phyloP scores from a whole-genome alignment of 1,284 basidiomycete species.

The Hymenochaete sp. region DNA sequence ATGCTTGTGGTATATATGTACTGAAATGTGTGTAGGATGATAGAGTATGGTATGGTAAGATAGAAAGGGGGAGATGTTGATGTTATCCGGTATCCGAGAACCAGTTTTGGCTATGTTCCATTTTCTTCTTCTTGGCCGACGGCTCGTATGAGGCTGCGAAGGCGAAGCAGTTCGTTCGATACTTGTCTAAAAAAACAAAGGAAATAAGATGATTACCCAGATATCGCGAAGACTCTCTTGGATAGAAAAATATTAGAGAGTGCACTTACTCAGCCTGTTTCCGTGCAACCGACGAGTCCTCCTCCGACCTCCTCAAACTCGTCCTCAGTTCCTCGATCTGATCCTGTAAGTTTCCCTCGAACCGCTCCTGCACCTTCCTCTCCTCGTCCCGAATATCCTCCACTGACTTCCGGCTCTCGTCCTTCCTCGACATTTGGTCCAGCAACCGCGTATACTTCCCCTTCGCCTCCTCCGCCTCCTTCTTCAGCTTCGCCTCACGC shows the following conservation, averaged over 20 bases:
- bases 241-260: too few species aligned
- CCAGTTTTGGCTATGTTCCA: neutral
- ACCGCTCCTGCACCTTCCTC: conserved; percentile 36
- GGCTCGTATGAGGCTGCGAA: conserved; percentile 61
- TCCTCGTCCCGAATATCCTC: conserved; percentile 35
- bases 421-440: conserved; percentile 47
- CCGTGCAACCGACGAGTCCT: conserved; percentile 46
- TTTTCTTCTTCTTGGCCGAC: conserved; percentile 9
- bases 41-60: too few species aligned
- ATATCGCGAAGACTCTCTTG: neutral
- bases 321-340: conserved; percentile 35
- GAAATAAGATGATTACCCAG: neutral
- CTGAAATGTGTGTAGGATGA: too few species aligned
- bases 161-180: conserved; percentile 50
- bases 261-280: conserved; percentile 51
- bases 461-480: conserved; percentile 54
- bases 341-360: conserved; percentile 27
- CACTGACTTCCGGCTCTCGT: conserved; percentile 31
- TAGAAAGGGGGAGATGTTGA: too few species aligned
- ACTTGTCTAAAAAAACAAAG: conserved; percentile 35
- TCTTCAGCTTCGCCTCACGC: conserved; percentile 55
- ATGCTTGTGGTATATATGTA: too few species aligned
- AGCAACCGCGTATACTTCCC: conserved; percentile 55
- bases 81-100: too few species aligned
- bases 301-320: conserved; percentile 45